phyloP scores from a whole-genome alignment of 805 yeast genomes.

The Myxozyma melibiosi region DNA sequence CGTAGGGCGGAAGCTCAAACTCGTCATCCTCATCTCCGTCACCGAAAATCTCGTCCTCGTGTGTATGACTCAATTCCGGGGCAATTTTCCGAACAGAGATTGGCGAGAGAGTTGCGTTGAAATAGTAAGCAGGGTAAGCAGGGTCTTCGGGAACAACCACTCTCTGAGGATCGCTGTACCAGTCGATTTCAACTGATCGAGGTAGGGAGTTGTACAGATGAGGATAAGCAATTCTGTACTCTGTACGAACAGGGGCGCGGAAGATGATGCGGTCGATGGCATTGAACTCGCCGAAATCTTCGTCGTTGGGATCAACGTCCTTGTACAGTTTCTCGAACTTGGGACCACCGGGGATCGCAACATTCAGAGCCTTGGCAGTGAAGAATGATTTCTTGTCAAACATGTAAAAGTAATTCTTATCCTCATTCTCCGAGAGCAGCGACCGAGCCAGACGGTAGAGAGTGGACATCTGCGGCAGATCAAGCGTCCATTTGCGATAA shows the following conservation, averaged over 20 bases:
- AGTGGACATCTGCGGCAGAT: constrained; percentile 61
- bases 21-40: constrained; percentile 45
- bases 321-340: constrained; percentile 84
- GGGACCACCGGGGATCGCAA: constrained; percentile 94
- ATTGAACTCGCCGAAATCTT: constrained; percentile 88
- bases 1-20: constrained; percentile 47
- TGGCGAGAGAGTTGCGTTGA: constrained; percentile 59
- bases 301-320: constrained; percentile 64
- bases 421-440: constrained; percentile 58
- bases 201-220: constrained; percentile 79
- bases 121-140: constrained; percentile 58
- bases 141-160: constrained; percentile 54
- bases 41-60: constrained; percentile 33
- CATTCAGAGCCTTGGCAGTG: constrained; percentile 88
- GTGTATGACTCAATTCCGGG: constrained; percentile 36
- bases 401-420: constrained; percentile 64
- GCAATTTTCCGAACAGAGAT: constrained; percentile 45
- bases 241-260: constrained; percentile 75
- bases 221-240: constrained; percentile 85
- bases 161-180: constrained; percentile 67
- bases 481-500: constrained; percentile 70
- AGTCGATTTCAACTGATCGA: constrained; percentile 59
- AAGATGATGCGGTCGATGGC: constrained; percentile 84
- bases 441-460: constrained; percentile 73
- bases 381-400: constrained; percentile 80